Evolutionary conservation across 495 filamentous ascomycete species (phyloP), one percentile per base, ranked within the genome.

Genomic region (Cercophora scortea): DNA sequence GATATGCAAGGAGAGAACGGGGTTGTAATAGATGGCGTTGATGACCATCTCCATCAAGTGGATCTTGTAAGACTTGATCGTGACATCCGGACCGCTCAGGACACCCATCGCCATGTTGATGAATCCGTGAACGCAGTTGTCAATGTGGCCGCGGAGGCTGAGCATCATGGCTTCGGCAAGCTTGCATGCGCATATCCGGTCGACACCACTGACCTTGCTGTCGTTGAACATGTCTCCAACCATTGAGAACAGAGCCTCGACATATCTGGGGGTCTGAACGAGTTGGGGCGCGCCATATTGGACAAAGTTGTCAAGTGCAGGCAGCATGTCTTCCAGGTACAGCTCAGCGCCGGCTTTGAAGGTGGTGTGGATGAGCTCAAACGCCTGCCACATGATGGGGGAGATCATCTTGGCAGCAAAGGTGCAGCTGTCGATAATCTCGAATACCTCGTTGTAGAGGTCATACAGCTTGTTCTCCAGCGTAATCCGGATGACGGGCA

Each of bases 351-450:
- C 90, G 42, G 89, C 86, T 74, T 96, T 96, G 79, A 98, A 98
- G 8, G 92, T 95, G 57, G 87, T 80, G 67, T 97, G 94, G 53
- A 98, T 93, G 32, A 97, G 82, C 69, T 91, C 90, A 60, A 98
- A 98, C 3, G 94, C 90, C 63, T 90, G 82, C 93, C 93, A 98
- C 93, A 98, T 98, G 34, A 86, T 95, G 18, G 87, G 83, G 4
- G 93, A 95, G 54, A 98, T 96, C 36, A 80, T 78, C 73, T 97
- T 98, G 36, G 93, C 90, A 13, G 93, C 86, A 64, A 97, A 98
- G n/a, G 94, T 98, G 72, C 94, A 98, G 76, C 89, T 95, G 66
- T 98, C 93, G 60, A 98, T 94, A 60, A 98, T 98, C 69, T 98
- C 93, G 61, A 98, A 98, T 11, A 96, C 81, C 62, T 98, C 93